Evolutionary conservation across 2,329 filamentous ascomycete genomes (phyloP), one percentile per base, ranked within the genome.

Genomic region (Byssothecium circinans): DNA sequence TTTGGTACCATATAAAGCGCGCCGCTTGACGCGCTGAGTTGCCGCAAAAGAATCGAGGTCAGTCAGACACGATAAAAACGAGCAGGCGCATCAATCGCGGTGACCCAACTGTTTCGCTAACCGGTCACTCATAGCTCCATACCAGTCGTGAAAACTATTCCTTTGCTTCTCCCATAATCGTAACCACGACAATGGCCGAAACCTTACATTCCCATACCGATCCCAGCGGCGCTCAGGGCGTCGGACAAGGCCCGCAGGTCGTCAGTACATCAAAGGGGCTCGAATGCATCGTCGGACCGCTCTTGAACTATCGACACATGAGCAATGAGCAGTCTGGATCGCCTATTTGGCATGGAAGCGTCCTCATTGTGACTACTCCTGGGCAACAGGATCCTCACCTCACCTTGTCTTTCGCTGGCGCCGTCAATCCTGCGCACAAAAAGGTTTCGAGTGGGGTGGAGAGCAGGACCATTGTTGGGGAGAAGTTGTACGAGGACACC

Each of bases 271-370:
- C 65, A 5, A 53, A 63, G 17, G 58, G 56, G 5, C 50, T 75
- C 61, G 82, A 88, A 51, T 79, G 91, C 22, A 76, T 87, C 12
- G 86, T 82, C 58, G 88, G 88, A 0, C 88, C 88, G 17, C 74
- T 92, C 55, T 73, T 92, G 53, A 92, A 92, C 72, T 92, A 91
- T 69, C 80, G 86, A 54, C 81, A 82, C 62, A 91, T 87, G 82
- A 82, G 86, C 60, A 80, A 79, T 22, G 76, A 70, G 51, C 55
- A 68, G 44, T 64, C 69, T 2, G 68, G 71, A 22, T 64, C 60
- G 40, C 75, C 76, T 32, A 74, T 73, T 33, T 97, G 92, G 91
- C 78, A 88, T 60, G 91, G 92, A 48, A 95, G 90, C 68, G 88
- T 95, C 7, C 75, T 96, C 60, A 75, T 96, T 41, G 90, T 96